Conservation (phyloP, 495 filamentous ascomycete species). For the Tuber aestivum region DNA sequence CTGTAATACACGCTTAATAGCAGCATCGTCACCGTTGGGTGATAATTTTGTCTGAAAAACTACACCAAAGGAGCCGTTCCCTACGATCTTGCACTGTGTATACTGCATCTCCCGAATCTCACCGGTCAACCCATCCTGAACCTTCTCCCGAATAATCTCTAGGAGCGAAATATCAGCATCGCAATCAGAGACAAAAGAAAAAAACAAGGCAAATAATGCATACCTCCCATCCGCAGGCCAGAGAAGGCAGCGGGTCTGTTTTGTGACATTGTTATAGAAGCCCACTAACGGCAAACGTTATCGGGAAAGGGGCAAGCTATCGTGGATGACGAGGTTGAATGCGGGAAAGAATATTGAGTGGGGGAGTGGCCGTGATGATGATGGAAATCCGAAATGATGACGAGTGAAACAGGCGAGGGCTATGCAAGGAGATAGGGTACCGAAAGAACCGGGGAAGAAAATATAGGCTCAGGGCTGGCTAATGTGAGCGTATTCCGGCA, state of each 20-base stretch:
- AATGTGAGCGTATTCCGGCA: slow-evolving; percentile 21
- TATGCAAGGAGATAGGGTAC: slow-evolving; percentile 25
- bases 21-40: slow-evolving; percentile 92
- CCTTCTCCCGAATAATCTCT: slow-evolving; percentile 98
- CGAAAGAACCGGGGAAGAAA: slow-evolving; percentile 30
- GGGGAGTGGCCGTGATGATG: slow-evolving; percentile 27
- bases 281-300: slow-evolving; percentile 35
- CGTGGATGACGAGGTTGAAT: slow-evolving; percentile 10
- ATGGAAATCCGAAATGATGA: slow-evolving; percentile 19
- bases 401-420: slow-evolving; percentile 22
- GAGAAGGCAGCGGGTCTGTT: slow-evolving; percentile 67
- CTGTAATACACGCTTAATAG: slow-evolving; percentile 96
- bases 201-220: slow-evolving; percentile 42
- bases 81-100: slow-evolving; percentile 99
- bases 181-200: slow-evolving; percentile 5
- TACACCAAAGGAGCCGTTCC: slow-evolving; percentile 97
- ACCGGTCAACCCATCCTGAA: slow-evolving; percentile 94
- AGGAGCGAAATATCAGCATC: slow-evolving; percentile 38
- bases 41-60: slow-evolving; percentile 99
- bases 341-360: slow-evolving; percentile 26
- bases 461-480: slow-evolving; percentile 24
- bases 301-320: slow-evolving; percentile 20
- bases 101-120: slow-evolving; percentile 96
- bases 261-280: slow-evolving; percentile 37
- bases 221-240: slow-evolving; percentile 77